Base-by-base conservation (phyloP, 164 flowering plant species). In the Warburgia ugandensis region DNA sequence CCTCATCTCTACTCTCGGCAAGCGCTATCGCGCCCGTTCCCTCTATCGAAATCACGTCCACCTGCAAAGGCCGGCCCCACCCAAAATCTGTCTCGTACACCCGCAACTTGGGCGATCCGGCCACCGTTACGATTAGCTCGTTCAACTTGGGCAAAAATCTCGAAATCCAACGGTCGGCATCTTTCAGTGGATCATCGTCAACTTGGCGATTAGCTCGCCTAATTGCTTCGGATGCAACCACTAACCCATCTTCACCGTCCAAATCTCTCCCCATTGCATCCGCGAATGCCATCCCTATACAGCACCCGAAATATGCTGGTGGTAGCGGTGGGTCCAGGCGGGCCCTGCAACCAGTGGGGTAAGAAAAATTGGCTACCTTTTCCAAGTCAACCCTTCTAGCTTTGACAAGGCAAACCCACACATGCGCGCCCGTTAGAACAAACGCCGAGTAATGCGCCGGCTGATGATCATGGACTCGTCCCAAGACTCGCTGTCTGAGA, bases 291-390 rank as follows among this genome's bases (percentile, higher is more conserved):
- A 10, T 7, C 0, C 47, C 58, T 0, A 78, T 1, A 51, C 81
- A 81, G 45, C 79, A 79, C 0, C 83, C 87, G 21, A 81, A 72
- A 32, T 77, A 84, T 0, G 62, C 36, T 1, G n/a, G 31, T 0
- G 87, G 80, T 1, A 76, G 6, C 1, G 67, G 69, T 9, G 52
- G 59, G 1, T 32, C 40, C 13, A 65, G 19, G 0, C 70, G 66
- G 10, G 50, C 45, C 14, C 77, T 54, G 25, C 66, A 58, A 20
- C 76, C 82, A 2, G 67, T 77, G 0, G 56, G 45, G 11, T 68
- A 61, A 3, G 14, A 26, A 9, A 80, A 63, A 28, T 59, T 39
- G n/a, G 37, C 38, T 0, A 8, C 40, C 20, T 41, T 36, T 13
- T 10, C 35, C 27, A 6, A 28, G 9, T 13, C 10, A 1, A 1